A percentile compares a stretch with the other conserved stretches of the same genome.
These are phyloP conservation scores for Pythium biforme DNA, from an alignment of 352 stramenopile genomes.

Conservation along the genomic window DNA sequence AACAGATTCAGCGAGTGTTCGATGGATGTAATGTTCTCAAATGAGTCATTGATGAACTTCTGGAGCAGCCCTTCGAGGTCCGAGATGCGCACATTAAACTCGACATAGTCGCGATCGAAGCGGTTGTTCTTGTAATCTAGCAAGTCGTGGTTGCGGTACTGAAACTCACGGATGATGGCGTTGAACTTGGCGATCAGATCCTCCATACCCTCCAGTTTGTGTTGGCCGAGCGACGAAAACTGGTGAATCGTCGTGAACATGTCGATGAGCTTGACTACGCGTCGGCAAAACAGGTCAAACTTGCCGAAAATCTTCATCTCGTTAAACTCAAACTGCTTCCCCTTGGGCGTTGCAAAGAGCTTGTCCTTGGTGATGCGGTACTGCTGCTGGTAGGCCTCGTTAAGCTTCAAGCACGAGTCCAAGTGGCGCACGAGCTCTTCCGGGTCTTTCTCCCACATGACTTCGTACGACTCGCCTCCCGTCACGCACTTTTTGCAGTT, in stretches of 20 bases:
- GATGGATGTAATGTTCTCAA: conserved; percentile 98
- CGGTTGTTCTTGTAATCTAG: conserved; percentile 99
- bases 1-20: conserved; percentile 96
- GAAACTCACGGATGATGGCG: conserved; percentile 96
- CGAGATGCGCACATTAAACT: conserved; percentile 95
- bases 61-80: conserved; percentile 96
- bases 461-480: conserved; percentile 76
- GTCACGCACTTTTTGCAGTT: conserved; percentile 97
- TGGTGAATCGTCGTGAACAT: conserved; percentile 99
- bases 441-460: conserved; percentile 95
- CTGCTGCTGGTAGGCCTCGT: conserved; percentile 98
- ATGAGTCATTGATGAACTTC: conserved; percentile 99
- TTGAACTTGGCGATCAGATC: conserved; percentile 94
- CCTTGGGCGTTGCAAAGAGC: conserved; percentile 92
- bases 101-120: conserved; percentile 96
- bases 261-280: conserved; percentile 98
- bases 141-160: conserved; percentile 95
- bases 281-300: conserved; percentile 97
- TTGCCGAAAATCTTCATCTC: conserved; percentile 99
- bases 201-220: conserved; percentile 93
- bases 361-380: conserved; percentile 98
- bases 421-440: conserved; percentile 94
- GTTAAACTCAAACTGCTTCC: conserved; percentile 99
- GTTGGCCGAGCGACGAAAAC: conserved; percentile 90
- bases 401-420: conserved; percentile 96